Percentiles rank a stretch among this genome's conserved stretches.
Conservation (phyloP, 345 rosid genomes). For the Reutealis trisperma region DNA sequence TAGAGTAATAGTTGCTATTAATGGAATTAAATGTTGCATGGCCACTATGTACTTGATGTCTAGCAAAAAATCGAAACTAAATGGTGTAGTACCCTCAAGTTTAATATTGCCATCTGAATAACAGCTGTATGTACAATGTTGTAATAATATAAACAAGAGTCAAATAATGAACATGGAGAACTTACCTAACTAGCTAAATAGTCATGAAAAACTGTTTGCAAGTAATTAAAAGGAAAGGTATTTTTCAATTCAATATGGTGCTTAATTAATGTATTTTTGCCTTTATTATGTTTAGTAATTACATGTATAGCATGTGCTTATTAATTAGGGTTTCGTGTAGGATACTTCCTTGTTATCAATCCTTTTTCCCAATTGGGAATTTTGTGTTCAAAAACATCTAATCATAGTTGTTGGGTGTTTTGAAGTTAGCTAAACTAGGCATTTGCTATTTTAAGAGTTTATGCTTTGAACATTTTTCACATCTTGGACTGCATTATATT, state of each 20-base stretch:
- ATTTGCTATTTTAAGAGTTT: not conserved
- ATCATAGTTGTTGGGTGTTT: constrained; percentile 3
- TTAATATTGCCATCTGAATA: not conserved
- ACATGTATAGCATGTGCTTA: not conserved
- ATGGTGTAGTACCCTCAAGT: not conserved
- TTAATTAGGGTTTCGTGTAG: not conserved
- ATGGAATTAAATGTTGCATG: not conserved
- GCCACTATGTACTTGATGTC: constrained; percentile 4
- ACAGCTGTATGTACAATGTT: not conserved
- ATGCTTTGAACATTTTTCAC: not conserved
- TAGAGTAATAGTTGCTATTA: too few relatives aligned
- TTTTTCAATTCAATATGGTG: not conserved
- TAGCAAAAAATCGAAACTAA: not conserved
- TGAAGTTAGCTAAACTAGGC: not conserved
- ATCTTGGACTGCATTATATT: not conserved
- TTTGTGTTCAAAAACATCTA: not conserved
- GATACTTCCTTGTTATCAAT: not conserved
- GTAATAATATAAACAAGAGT: not conserved
- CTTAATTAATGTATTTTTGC: not conserved
- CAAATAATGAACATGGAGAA: not conserved
- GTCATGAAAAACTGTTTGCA: too few relatives aligned
- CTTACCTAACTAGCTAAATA: not conserved
- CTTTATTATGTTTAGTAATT: not conserved
- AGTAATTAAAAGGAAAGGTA: not conserved
- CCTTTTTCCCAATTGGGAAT: not conserved